Percentiles rank a stretch among this genome's conserved stretches.
Evolutionary conservation across 2,329 filamentous ascomycete species (phyloP).

Genomic region (Fusarium sp.): DNA sequence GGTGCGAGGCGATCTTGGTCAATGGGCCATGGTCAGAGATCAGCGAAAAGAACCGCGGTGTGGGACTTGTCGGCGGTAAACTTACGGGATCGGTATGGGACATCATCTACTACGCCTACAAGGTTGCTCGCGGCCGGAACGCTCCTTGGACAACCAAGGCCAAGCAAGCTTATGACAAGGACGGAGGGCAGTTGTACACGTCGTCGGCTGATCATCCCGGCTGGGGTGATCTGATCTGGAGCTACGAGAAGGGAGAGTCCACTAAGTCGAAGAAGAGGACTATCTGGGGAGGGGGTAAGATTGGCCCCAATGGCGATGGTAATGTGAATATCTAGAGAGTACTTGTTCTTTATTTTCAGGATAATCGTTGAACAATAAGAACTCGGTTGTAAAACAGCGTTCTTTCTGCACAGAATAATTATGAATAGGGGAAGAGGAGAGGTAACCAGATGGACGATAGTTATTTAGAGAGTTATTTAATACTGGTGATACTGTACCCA

Average conservation of each 20-base stretch:
- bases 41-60: background rate
- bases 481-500: constrained; percentile 53
- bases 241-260: background rate
- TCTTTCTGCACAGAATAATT: no score
- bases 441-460: no score
- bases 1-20: constrained; percentile 54
- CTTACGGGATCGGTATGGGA: background rate
- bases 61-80: background rate
- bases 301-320: constrained; percentile 1
- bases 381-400: no score
- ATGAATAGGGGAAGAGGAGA: no score
- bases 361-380: no score
- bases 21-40: constrained; percentile 50
- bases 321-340: background rate
- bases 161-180: background rate
- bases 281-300: constrained; percentile 4
- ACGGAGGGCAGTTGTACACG: background rate
- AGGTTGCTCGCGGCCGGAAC: background rate
- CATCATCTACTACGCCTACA: constrained; percentile 1
- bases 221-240: constrained; percentile 6
- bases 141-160: background rate
- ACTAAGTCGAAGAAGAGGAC: background rate
- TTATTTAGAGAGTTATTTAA: no score
- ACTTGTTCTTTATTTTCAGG: constrained; percentile 32
- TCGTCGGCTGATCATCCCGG: background rate